Base-by-base conservation (phyloP, 805 yeast genomes). In the Saturnispora ahearnii region DNA sequence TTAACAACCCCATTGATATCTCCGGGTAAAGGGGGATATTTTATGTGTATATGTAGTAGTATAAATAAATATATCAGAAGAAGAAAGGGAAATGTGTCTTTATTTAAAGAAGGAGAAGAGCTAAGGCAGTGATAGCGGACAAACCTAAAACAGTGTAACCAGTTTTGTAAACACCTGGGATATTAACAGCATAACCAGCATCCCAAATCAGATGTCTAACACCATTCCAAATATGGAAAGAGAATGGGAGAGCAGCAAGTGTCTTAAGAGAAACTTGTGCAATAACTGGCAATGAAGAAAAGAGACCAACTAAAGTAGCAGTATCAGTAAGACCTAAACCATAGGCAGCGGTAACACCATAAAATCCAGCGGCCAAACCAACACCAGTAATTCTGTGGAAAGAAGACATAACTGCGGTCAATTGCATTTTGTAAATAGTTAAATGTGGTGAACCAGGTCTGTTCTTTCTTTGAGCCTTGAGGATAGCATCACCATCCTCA, bases 191-290 rank as follows among this genome's bases (percentile, higher is more conserved):
- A 58, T 72, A 74, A 66, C 96, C 96, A 48, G 81, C 66, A 67
- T 93, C 99, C 99, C 99, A 93, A 50, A 87, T 63, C 68, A 91
- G 72, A 68, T 93, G 99, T 78, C 99, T 87, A 55, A 91, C 53
- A 60, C 98, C 97, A 66, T 90, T 88, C 65, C 74, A 79, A 44
- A 77, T 62, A 70, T 93, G 99, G 84, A 79, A 89, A 30, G 85
- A 84, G 68, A 93, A 88, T 57, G 96, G 90, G 73, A 78, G 78
- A 8, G 93, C 80, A 62, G 83, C 78, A 38, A 78, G 62, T 46
- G 83, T 81, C 74, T 93, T 93, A 51, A 79, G 70, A 24, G 74
- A 71, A 51, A 77, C 58, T 69, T 89, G 85, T 38, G 76, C 71
- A 49, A 73, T 73, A 18, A 77, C 63, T 41, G 96, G 93, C 55